phyloP scores from a whole-genome alignment of 1,139 yeast species.

The Candida glucosophila region DNA sequence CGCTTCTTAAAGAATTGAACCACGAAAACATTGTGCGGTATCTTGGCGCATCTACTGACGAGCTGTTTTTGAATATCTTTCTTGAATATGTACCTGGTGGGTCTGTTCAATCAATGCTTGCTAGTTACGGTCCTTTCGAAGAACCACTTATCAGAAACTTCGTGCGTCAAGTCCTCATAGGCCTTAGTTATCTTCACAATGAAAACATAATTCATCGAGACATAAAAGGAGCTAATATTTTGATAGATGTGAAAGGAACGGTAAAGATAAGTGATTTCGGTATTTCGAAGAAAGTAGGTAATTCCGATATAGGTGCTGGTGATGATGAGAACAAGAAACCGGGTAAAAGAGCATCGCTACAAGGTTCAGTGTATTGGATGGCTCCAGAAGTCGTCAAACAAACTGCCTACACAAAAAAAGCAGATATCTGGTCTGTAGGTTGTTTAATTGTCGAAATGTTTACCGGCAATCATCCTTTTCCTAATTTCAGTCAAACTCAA shows the following conservation, averaged over 20 bases:
- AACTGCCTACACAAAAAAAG: slow-evolving; percentile 78
- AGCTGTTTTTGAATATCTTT: slow-evolving; percentile 66
- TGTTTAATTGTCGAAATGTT: slow-evolving; percentile 90
- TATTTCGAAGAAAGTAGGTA: slow-evolving; percentile 68
- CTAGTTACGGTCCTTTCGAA: slow-evolving; percentile 85
- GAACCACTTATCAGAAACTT: slow-evolving; percentile 82
- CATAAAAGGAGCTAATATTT: slow-evolving; percentile 86
- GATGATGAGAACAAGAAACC: slow-evolving; percentile 16
- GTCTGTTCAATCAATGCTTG: slow-evolving; percentile 78
- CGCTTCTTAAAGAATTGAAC: slow-evolving; percentile 64
- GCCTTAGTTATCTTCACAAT: slow-evolving; percentile 72
- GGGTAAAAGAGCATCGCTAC: slow-evolving; percentile 71
- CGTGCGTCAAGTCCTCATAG: slow-evolving; percentile 75
- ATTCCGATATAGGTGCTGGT: slow-evolving; percentile 14
- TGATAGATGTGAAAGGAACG: slow-evolving; percentile 84
- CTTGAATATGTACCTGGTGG: slow-evolving; percentile 97
- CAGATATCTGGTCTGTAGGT: slow-evolving; percentile 95
- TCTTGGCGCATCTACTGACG: slow-evolving; percentile 75
- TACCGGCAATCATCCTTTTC: slow-evolving; percentile 91
- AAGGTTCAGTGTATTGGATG: slow-evolving; percentile 97
- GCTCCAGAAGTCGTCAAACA: slow-evolving; percentile 96
- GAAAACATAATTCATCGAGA: slow-evolving; percentile 85
- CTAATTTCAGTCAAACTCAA: slow-evolving; percentile 91
- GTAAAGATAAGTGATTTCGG: slow-evolving; percentile 94
- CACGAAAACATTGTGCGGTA: slow-evolving; percentile 92